A percentile compares a stretch with the other conserved stretches of the same genome.
phyloP scores from a whole-genome alignment of 208 protist genomes.

The Dictyostelium gargantuum region DNA sequence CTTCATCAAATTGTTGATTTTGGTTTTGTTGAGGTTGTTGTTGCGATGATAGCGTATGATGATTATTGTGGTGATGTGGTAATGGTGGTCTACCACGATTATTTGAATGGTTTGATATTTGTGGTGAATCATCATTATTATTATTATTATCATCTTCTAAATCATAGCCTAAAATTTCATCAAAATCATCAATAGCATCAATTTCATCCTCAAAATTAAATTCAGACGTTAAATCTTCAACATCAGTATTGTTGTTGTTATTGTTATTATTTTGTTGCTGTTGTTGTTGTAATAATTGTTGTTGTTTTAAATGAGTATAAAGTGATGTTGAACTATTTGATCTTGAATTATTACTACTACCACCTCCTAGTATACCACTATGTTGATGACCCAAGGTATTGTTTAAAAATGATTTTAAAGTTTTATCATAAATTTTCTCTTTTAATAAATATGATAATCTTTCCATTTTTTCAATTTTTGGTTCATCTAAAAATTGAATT shows the following conservation, averaged over 20 bases:
- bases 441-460: slow-evolving; percentile 26
- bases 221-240: not conserved
- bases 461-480: slow-evolving; percentile 60
- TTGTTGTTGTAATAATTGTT: not conserved
- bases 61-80: not conserved
- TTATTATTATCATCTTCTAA: not conserved
- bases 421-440: slow-evolving; percentile 34
- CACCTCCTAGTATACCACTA: not conserved
- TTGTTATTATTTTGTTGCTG: not conserved
- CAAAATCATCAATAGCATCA: slow-evolving; percentile 26
- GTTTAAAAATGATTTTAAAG: slow-evolving; percentile 39
- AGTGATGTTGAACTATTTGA: not conserved
- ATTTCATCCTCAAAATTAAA: slow-evolving; percentile 13
- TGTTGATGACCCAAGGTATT: not conserved
- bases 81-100: not conserved
- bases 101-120: not conserved
- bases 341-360: not conserved
- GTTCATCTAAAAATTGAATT: slow-evolving; percentile 46
- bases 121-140: not conserved
- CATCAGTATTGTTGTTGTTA: not conserved
- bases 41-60: not conserved
- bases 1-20: not conserved
- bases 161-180: not conserved
- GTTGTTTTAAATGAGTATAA: not conserved
- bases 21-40: not conserved